Conservation (phyloP, 2,329 filamentous ascomycete species). For the Ophiostoma ulmi region DNA sequence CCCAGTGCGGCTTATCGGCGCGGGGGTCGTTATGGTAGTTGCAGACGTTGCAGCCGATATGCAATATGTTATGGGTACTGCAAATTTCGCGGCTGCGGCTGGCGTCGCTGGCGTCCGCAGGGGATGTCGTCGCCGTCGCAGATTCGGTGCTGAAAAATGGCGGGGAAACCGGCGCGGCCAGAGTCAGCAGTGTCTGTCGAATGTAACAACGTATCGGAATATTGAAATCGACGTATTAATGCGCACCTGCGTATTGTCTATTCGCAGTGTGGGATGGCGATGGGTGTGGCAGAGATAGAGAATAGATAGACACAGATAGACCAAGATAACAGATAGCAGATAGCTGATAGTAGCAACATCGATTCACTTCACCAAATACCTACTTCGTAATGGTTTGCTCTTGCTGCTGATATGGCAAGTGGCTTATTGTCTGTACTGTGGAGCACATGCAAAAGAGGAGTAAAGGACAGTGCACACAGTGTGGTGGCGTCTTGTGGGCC, state of each 20-base stretch:
- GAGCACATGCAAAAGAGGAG: constrained; percentile 6
- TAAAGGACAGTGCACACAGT: not conserved
- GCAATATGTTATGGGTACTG: not conserved
- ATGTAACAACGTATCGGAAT: not conserved
- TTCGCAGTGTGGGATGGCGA: not conserved
- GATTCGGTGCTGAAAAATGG: not conserved
- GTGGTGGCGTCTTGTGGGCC: not conserved
- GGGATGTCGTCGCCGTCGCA: not conserved
- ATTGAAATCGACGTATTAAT: not conserved
- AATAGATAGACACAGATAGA: constrained; percentile 2
- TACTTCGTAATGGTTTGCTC: not conserved
- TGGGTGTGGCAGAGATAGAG: constrained; percentile 9
- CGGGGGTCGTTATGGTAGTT: not conserved
- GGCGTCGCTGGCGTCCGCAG: not conserved
- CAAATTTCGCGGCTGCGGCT: not conserved
- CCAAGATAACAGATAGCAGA: constrained; percentile 2
- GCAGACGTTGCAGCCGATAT: not conserved
- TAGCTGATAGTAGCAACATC: not conserved
- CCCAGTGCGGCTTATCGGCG: not conserved
- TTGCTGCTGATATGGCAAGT: constrained; percentile 2
- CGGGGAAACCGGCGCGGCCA: not conserved
- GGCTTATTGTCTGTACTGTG: constrained; percentile 6
- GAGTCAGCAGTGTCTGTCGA: not conserved
- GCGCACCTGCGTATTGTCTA: not conserved
- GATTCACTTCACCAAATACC: not conserved